Evolutionary conservation across 2,329 filamentous ascomycete genomes (phyloP).

Genomic region (Exophiala sp.): DNA sequence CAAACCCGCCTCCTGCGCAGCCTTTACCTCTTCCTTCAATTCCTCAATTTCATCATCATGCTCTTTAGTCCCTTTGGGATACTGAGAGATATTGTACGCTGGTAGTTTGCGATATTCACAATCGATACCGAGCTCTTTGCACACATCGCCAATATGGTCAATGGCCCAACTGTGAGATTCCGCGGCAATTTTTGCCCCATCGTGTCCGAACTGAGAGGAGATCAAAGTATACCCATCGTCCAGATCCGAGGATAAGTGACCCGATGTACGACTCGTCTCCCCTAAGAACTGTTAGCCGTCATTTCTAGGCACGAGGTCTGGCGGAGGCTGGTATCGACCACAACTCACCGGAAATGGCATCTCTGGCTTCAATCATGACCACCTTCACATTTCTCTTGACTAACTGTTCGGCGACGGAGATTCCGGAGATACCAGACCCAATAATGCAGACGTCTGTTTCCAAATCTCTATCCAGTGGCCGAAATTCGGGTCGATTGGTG

Average conservation of each 20-base stretch:
- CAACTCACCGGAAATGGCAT: constrained; percentile 36
- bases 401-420: constrained; percentile 50
- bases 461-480: constrained; percentile 40
- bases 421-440: constrained; percentile 50
- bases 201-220: constrained; percentile 47
- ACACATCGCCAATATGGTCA: constrained; percentile 47
- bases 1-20: constrained; percentile 43
- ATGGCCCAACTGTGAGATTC: constrained; percentile 53
- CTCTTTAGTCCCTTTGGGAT: constrained; percentile 37
- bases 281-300: constrained; percentile 35
- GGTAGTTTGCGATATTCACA: constrained; percentile 52
- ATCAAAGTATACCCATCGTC: constrained; percentile 51
- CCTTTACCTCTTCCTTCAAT: constrained; percentile 43
- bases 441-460: constrained; percentile 48
- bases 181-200: constrained; percentile 45
- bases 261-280: constrained; percentile 49
- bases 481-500: constrained; percentile 41
- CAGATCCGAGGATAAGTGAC: constrained; percentile 50
- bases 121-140: constrained; percentile 46
- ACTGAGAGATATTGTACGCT: constrained; percentile 49
- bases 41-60: constrained; percentile 44
- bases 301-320: not conserved
- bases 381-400: constrained; percentile 47
- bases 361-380: constrained; percentile 49
- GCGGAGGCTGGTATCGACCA: not conserved